Evolutionary conservation across 176 grass and related monocot species (phyloP), one percentile per base, ranked within the genome.

Genomic region (Oryza officinalis): DNA sequence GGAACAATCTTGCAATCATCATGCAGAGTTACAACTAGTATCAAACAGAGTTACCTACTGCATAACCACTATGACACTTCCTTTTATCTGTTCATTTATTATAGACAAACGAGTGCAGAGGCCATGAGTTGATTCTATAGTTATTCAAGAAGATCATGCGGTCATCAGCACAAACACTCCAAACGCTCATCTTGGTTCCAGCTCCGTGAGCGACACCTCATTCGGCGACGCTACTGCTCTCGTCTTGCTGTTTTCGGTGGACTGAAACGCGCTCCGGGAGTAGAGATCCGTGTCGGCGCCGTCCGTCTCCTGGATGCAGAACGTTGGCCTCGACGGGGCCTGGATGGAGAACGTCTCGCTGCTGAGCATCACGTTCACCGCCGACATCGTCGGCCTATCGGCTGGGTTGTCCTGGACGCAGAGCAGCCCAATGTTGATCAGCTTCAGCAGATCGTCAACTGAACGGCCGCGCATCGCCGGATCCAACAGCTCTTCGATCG

Each of bases 351-450:
- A 40, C 0, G 84, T 90, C 49, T 80, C 63, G 54, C 84, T 80
- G 76, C 85, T 74, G 5, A 94, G 85, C 93, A 94, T 92, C 38
- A 88, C 86, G 13, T 65, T 84, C 33, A 90, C 87, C 6, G 83
- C 49, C 37, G 84, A 90, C 87, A 92, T 88, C 40, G 13, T 66
- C n/a, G 93, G 90, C 74, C 93, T 43, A 3, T 94, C 74, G 15
- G 44, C 27, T 7, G 77, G 84, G 68, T 35, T 75, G 44, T 97
- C 92, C 75, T 97, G 94, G 26, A 92, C 85, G 30, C 94, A 97
- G 4, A 92, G 76, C 40, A 97, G 32, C 18, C 77, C 92, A 37
- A 92, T 64, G 80, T 92, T 84, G 13, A 94, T 47, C 13, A 70
- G 73, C 76, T 80, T 81, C 49, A 80, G 17, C 63, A 88, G 67